phyloP scores from a whole-genome alignment of 176 grass and related monocot species.

The Aegilops speltoides region DNA sequence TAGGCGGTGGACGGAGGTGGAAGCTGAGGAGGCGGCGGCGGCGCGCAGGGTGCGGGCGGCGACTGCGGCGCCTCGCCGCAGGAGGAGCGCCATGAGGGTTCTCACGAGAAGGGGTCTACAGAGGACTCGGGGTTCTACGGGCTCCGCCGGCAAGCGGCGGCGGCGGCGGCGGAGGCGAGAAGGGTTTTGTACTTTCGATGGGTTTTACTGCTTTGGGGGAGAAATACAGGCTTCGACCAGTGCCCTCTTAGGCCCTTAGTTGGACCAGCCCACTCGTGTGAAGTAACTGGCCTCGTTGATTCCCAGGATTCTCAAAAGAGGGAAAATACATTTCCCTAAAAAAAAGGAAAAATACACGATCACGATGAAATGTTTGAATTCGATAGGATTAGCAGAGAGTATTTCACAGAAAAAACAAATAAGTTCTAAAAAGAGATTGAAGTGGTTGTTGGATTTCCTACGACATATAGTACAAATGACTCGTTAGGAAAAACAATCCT shows the following conservation, averaged over 20 bases:
- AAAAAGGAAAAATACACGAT: no score
- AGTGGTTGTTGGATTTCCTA: no score
- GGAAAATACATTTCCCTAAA: no score
- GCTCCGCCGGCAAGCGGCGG: constrained; percentile 32
- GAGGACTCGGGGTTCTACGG: constrained; percentile 7
- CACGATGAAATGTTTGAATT: no score
- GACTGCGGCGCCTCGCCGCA: constrained; percentile 33
- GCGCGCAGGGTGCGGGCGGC: constrained; percentile 40
- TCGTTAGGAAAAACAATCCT: no score
- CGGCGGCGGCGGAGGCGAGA: constrained; percentile 17
- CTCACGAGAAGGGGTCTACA: not conserved
- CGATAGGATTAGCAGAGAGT: no score
- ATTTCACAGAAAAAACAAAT: no score
- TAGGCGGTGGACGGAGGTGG: constrained; percentile 35
- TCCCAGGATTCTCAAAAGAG: no score
- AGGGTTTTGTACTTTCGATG: constrained; percentile 21
- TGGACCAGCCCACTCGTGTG: not conserved
- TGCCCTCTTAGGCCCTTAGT: not conserved
- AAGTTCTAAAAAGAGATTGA: no score
- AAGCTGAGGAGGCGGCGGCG: constrained; percentile 23
- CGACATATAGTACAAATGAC: no score
- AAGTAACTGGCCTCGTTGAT: not conserved
- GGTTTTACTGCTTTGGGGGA: constrained; percentile 7
- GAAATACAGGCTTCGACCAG: not conserved
- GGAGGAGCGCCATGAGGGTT: constrained; percentile 38